phyloP scores from a whole-genome alignment of 768 basidiomycete genomes.

The Galerina marginata region DNA sequence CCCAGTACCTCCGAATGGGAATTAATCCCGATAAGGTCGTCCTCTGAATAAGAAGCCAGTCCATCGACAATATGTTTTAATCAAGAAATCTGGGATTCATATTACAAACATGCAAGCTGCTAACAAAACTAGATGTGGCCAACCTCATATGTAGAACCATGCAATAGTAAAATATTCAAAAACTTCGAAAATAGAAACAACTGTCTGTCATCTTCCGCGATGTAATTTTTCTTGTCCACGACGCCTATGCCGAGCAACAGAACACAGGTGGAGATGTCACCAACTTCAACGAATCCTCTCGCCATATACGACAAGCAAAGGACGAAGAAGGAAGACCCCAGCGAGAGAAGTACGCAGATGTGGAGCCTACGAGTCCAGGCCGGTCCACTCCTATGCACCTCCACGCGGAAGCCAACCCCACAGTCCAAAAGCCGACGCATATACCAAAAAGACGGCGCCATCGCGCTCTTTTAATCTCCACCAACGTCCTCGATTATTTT shows the following conservation, averaged over 20 bases:
- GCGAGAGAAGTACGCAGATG: not conserved
- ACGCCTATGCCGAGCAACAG: not conserved
- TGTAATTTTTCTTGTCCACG: not conserved
- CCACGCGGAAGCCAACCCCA: not conserved
- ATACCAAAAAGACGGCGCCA: slow-evolving; percentile 30
- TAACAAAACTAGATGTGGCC: slow-evolving; percentile 10
- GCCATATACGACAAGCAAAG: slow-evolving; percentile 1
- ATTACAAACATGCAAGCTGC: slow-evolving; percentile 14
- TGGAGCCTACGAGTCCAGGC: not conserved
- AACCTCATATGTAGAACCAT: slow-evolving; percentile 9
- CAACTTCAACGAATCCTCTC: slow-evolving; percentile 7
- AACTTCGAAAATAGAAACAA: not conserved
- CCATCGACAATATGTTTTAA: not conserved
- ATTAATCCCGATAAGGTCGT: not conserved
- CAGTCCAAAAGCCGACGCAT: slow-evolving; percentile 7
- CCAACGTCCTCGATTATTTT: slow-evolving; percentile 4
- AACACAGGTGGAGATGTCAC: slow-evolving; percentile 8
- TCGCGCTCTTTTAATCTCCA: slow-evolving; percentile 34
- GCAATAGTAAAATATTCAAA: slow-evolving; percentile 7
- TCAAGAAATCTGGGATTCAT: slow-evolving; percentile 10
- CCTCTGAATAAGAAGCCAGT: not conserved
- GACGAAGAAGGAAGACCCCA: slow-evolving; percentile 3
- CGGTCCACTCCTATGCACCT: not conserved
- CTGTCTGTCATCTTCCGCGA: not conserved
- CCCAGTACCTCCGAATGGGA: too few species aligned